A percentile compares a stretch with the other conserved stretches of the same genome.
These are phyloP conservation scores for Roridomyces roridus DNA, from an alignment of 768 basidiomycete genomes.

Conservation along the genomic window DNA sequence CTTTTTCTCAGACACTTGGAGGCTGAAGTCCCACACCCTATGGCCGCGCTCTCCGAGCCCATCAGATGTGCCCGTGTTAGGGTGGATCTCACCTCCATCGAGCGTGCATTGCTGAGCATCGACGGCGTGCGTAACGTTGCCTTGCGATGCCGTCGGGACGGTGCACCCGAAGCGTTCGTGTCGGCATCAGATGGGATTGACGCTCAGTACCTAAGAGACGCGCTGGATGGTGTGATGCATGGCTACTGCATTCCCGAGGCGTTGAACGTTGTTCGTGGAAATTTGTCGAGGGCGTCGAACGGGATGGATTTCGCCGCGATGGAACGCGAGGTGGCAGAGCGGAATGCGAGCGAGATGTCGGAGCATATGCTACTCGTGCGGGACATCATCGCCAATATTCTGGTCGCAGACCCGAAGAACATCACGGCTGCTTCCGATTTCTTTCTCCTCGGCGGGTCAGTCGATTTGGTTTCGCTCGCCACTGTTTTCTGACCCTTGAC, in stretches of 20 bases:
- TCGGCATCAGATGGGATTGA: constrained; percentile 32
- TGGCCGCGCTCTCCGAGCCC: constrained; percentile 40
- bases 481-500: too few relatives aligned
- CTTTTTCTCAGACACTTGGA: constrained; percentile 46
- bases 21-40: constrained; percentile 37
- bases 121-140: constrained; percentile 40
- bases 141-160: constrained; percentile 38
- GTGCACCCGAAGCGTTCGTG: constrained; percentile 45
- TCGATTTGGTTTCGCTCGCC: too few relatives aligned
- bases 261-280: constrained; percentile 36
- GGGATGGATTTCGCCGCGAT: constrained; percentile 41
- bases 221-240: constrained; percentile 34
- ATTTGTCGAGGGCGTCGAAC: constrained; percentile 25
- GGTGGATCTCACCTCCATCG: constrained; percentile 35
- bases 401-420: constrained; percentile 35
- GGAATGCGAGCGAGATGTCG: constrained; percentile 33
- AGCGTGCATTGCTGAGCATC: constrained; percentile 32
- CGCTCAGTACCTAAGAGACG: constrained; percentile 24
- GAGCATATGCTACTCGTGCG: constrained; percentile 39
- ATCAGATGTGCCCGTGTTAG: constrained; percentile 44
- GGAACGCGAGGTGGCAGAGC: constrained; percentile 30
- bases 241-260: constrained; percentile 48
- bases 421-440: constrained; percentile 45
- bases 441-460: constrained; percentile 50
- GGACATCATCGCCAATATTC: constrained; percentile 41